phyloP scores from a whole-genome alignment of 306 rosid genomes.

The Quercus berberidifolia region DNA sequence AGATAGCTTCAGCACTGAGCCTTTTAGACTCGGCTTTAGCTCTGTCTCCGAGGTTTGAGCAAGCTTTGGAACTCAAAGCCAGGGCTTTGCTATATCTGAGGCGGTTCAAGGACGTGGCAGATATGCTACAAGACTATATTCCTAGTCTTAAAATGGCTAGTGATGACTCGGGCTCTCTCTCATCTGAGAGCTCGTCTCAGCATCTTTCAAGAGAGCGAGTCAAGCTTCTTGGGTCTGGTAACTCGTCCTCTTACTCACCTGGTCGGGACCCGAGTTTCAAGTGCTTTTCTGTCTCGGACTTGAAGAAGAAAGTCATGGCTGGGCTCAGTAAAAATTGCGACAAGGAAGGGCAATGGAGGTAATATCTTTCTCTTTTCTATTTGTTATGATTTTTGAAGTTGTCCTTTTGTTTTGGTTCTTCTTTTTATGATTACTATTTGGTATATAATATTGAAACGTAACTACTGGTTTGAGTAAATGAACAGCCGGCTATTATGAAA shows the following conservation, averaged over 20 bases:
- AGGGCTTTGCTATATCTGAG: conserved; percentile 69
- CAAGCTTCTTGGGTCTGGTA: conserved; percentile 48
- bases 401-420: conserved; percentile 12
- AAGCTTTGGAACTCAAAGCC: conserved; percentile 81
- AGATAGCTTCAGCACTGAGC: conserved; percentile 58
- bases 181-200: conserved; percentile 57
- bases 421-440: conserved; percentile 20
- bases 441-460: conserved; percentile 13
- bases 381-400: conserved; percentile 19
- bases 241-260: conserved; percentile 36
- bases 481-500: conserved; percentile 27
- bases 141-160: conserved; percentile 74
- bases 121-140: conserved; percentile 93
- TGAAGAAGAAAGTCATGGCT: conserved; percentile 91
- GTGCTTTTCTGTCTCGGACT: conserved; percentile 92
- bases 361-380: conserved; percentile 27
- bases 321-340: conserved; percentile 71
- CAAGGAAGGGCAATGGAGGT: conserved; percentile 99
- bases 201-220: conserved; percentile 65
- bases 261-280: conserved; percentile 67
- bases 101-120: conserved; percentile 81
- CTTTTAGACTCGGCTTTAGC: conserved; percentile 81
- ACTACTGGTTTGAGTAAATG: conserved; percentile 42
- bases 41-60: conserved; percentile 69
- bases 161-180: conserved; percentile 55